Evolutionary conservation across 2,329 filamentous ascomycete genomes (phyloP), one percentile per base, ranked within the genome.

Genomic region (Pseudocercospora ulei): DNA sequence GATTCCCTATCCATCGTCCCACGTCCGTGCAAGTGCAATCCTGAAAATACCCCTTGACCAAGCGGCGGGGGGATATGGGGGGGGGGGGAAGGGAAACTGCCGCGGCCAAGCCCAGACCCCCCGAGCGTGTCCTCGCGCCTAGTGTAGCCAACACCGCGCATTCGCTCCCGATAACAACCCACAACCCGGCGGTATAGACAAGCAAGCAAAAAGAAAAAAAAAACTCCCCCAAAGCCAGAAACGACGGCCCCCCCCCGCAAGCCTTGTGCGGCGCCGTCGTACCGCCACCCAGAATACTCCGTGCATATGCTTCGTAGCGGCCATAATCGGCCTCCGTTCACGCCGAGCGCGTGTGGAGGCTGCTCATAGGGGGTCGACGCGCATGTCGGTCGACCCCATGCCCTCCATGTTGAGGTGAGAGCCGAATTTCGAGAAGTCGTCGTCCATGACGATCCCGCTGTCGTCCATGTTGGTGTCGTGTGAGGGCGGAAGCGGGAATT

Each of bases 381-480:
- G 28, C 41, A 49, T 45, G 3, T 45, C 47, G 11, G 27, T 31
- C 25, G 41, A 35, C 5, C 41, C 44, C 29, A 45, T 24, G 7
- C 43, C 47, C 14, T 43, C 37, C 44, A 49, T 45, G 24, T 24
- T 44, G 14, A 46, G 20, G 23, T 43, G 40, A 4, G 40, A 38
- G n/a, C 40, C 44, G 11, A 34, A 30, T n/a, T 38, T 38, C 28
- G 40, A 41, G 19, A 51, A 49, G 12, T 59, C 52, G 8, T 61
- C 59, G 14, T 62, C 58, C 56, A 62, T 57, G 14, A 58, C 59
- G 25, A 62, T 62, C 12, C 60, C 60, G 30, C 56, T 60, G 44
- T 62, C 60, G 39, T 62, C 60, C 17, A 62, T 51, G 41, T 62
- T 58, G 4, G 50, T 36, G 19, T 58, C 55, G 16, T 50, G 50